phyloP scores from a whole-genome alignment of 2,329 filamentous ascomycete species.

The Verticillium nonalfalfae region DNA sequence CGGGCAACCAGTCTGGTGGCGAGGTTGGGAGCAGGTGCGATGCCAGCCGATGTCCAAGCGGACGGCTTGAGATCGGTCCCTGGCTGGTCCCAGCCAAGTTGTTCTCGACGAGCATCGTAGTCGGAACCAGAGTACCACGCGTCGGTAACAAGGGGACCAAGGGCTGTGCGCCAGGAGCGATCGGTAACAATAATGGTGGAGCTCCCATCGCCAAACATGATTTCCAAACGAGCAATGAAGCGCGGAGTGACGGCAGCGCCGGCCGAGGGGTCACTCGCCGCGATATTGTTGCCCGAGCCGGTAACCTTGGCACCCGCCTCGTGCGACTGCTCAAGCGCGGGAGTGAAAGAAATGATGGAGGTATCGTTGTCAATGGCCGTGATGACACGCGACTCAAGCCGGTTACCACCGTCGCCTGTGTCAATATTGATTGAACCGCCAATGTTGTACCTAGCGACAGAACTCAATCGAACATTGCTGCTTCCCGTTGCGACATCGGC shows the following conservation, averaged over 20 bases:
- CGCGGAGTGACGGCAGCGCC: conserved; percentile 5
- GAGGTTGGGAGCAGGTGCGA: conserved; percentile 5
- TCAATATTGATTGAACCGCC: conserved; percentile 6
- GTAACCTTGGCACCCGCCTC: background rate
- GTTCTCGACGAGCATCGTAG: conserved; percentile 4
- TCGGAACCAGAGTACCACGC: conserved; percentile 5
- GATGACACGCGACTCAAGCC: conserved; percentile 3
- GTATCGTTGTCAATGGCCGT: background rate
- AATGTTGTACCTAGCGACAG: background rate
- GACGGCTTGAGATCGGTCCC: conserved; percentile 1
- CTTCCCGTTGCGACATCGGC: background rate
- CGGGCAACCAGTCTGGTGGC: conserved; percentile 6
- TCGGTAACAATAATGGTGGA: conserved; percentile 2
- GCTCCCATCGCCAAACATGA: conserved; percentile 1
- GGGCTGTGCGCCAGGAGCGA: conserved; percentile 4
- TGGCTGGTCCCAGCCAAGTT: conserved; percentile 1
- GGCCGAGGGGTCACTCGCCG: conserved; percentile 4
- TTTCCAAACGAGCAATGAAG: conserved; percentile 7
- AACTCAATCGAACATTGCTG: background rate
- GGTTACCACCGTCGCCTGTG: conserved; percentile 2
- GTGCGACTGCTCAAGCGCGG: background rate
- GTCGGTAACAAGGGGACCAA: conserved; percentile 4
- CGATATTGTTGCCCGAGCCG: conserved; percentile 7
- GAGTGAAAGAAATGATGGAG: background rate
- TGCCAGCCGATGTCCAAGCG: conserved; percentile 3